Conservation (phyloP, 495 filamentous ascomycete species). For the Opeltia flavorubescens region DNA sequence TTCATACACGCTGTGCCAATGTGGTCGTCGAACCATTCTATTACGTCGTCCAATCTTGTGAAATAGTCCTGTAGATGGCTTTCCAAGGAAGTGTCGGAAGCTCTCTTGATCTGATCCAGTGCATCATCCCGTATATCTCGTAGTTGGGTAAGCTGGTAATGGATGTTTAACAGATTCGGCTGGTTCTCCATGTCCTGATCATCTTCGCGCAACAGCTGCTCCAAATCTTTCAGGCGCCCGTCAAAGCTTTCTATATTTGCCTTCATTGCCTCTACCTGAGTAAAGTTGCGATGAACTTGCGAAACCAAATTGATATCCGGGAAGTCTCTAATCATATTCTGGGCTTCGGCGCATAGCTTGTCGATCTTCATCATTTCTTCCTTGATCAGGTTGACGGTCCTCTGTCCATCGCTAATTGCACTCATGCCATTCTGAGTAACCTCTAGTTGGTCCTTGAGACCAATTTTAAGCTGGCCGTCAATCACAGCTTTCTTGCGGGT, state of each 20-base stretch:
- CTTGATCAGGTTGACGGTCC: constrained; percentile 74
- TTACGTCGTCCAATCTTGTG: constrained; percentile 65
- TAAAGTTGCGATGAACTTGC: constrained; percentile 88
- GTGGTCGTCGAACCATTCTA: constrained; percentile 93
- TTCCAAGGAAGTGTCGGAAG: constrained; percentile 57
- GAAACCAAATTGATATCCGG: constrained; percentile 89
- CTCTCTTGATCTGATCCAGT: constrained; percentile 79
- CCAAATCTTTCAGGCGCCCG: constrained; percentile 55
- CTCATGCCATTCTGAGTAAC: constrained; percentile 85
- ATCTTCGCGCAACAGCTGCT: constrained; percentile 63
- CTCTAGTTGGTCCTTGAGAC: constrained; percentile 79
- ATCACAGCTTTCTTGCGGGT: constrained; percentile 83
- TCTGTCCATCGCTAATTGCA: constrained; percentile 72
- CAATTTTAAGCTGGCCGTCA: constrained; percentile 75
- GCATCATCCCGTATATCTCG: constrained; percentile 90
- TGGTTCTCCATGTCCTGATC: constrained; percentile 77
- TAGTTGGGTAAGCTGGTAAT: constrained; percentile 82
- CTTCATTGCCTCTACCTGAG: constrained; percentile 83
- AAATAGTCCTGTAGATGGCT: constrained; percentile 81
- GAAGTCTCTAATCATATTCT: constrained; percentile 93
- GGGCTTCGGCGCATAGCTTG: constrained; percentile 88
- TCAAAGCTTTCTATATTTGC: constrained; percentile 74
- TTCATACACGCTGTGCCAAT: constrained; percentile 78
- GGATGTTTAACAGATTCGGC: constrained; percentile 75
- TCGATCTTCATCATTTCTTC: constrained; percentile 99